Evolutionary conservation across 257 asterid genomes (phyloP), one percentile per base, ranked within the genome.

Genomic region (Thymus quinquecostatus): DNA sequence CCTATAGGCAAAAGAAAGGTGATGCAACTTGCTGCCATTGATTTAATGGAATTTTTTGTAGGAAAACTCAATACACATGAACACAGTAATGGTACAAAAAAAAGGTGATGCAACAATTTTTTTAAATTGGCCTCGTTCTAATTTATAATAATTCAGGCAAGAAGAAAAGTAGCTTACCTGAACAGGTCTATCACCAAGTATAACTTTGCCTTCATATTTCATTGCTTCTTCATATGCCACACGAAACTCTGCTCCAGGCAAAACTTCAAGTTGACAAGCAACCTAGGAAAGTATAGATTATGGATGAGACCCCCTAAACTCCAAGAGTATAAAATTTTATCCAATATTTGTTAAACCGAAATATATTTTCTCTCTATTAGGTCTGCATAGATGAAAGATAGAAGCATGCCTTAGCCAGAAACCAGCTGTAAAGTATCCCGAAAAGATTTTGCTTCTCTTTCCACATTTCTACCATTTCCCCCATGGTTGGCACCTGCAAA

Each of bases 161-260:
- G 59, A 66, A 63, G 43, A 38, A n/a, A 60, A 63, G 44, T 64
- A 74, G 74, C 91, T 83, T 86, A 91, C 99, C 58, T 89, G 89
- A 71, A 91, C 90, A 38, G 96, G 92, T 48, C 97, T 86, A 79
- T 94, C 99, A 27, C 99, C 99, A 79, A 94, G 99, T 78, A 89
- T 82, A 77, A 94, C 96, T 82, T 79, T 94, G 72, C 92, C 97
- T 13, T 92, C 97, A 73, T 91, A 91, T 70, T 91, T 91, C 87
- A 75, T 83, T 64, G 99, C 97, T 85, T 94, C 99, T 57, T 94
- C 99, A 78, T 80, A 91, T 60, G 92, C 99, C 71, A 87, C 96
- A 74, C 97, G 99, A 75, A 94, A 94, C 84, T 94, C 99, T 43
- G 89, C 96, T 63, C 99, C 99, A 6, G 99, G 99, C 41, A 89